Evolutionary conservation across 345 rosid genomes (phyloP), one percentile per base, ranked within the genome.

Genomic region (Eucalyptus polybractea): DNA sequence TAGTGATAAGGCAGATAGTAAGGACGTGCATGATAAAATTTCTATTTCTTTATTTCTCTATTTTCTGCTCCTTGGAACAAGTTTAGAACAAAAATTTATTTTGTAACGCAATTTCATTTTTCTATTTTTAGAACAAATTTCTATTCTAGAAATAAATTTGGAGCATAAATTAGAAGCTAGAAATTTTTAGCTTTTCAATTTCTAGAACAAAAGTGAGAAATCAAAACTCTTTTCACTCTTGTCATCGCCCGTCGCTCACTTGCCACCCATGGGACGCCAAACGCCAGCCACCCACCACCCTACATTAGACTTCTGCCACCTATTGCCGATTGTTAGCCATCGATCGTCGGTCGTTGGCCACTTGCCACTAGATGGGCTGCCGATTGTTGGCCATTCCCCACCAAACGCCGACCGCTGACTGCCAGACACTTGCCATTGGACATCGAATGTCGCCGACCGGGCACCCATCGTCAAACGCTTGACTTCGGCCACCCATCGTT

Each of bases 31-130:
- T n/a, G n/a, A n/a, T n/a, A n/a, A n/a, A n/a, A n/a, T n/a, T n/a
- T n/a, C 0, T 53, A 0, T 53, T 53, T 53, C 2, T 51, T 17
- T 51, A 1, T 53, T 53, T 53, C 4, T 53, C 1, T 53, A 53
- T 53, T 53, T 0, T 19, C 5, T 2, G 2, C 3, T 53, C 2
- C 0, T 0, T 2, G 0, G 2, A 53, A 53, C 1, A 19, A 0
- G 4, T 53, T 53, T 53, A 1, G 9, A 19, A 53, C 0, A 53
- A 0, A 53, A 53, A 19, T 53, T 3, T 0, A 0, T 53, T 53
- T 53, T 1, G 10, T 53, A 53, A 19, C 0, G 2, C 56, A 53
- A 53, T 19, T 53, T 53, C 8, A 17, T 53, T 53, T 53, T 3
- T 53, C 4, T 17, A 51, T 53, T 53, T 51, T 53, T 53, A 53